phyloP scores from a whole-genome alignment of 2,329 filamentous ascomycete genomes.

The Penicillium thymicola region DNA sequence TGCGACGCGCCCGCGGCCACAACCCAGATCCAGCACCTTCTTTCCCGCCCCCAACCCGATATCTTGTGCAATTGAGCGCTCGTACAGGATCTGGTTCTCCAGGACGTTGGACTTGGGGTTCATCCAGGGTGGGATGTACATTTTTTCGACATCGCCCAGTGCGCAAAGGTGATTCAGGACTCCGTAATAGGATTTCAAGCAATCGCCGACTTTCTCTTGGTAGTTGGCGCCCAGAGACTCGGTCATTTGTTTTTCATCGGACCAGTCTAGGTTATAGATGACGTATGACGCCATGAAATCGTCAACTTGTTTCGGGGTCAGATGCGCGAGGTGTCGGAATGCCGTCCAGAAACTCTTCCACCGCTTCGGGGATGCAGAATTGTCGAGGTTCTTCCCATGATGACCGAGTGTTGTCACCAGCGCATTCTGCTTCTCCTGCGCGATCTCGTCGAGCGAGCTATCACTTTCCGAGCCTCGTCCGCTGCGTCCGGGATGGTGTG shows the following conservation, averaged over 20 bases:
- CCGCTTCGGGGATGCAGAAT: conserved; percentile 48
- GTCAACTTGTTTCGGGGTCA: conserved; percentile 52
- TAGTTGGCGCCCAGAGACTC: conserved; percentile 50
- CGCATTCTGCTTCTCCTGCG: conserved; percentile 24
- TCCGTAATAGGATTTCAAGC: conserved; percentile 53
- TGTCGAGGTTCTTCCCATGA: conserved; percentile 36
- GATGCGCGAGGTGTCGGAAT: conserved; percentile 50
- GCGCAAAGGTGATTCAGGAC: conserved; percentile 56
- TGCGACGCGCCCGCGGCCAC: conserved; percentile 53
- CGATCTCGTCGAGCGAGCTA: conserved; percentile 25
- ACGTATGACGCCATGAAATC: conserved; percentile 57
- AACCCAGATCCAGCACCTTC: conserved; percentile 52
- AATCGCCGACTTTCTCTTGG: conserved; percentile 51
- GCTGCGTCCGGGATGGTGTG: conserved; percentile 19
- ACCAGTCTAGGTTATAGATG: conserved; percentile 58
- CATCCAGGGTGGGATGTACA: conserved; percentile 57
- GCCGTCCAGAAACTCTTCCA: conserved; percentile 51
- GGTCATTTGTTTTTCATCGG: conserved; percentile 49
- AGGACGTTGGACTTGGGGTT: conserved; percentile 49
- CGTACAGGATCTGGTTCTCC: conserved; percentile 54
- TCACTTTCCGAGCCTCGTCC: conserved; percentile 25
- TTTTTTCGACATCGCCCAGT: conserved; percentile 56
- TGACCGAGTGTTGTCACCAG: conserved; percentile 16
- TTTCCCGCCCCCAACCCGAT: conserved; percentile 47
- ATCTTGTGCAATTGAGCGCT: conserved; percentile 50